Conservation (phyloP, 768 basidiomycete genomes). For the Lactarius tabidus region DNA sequence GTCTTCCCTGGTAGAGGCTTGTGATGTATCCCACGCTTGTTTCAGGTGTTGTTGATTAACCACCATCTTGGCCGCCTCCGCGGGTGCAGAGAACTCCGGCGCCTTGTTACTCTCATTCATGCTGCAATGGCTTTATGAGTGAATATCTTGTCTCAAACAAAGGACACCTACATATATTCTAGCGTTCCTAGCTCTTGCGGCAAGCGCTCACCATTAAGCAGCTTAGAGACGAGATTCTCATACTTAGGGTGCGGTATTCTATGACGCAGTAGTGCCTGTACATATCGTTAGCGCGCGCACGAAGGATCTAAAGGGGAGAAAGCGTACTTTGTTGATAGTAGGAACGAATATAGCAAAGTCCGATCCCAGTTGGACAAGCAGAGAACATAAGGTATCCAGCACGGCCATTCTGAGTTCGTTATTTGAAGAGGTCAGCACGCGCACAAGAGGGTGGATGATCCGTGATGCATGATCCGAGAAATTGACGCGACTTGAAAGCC, state of each 20-base stretch:
- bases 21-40: constrained; percentile 90
- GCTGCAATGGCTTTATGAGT: constrained; percentile 30
- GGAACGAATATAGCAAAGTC: constrained; percentile 98
- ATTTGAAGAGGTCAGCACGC: constrained; percentile 69
- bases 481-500: constrained; percentile 87
- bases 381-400: constrained; percentile 89
- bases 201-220: constrained; percentile 87
- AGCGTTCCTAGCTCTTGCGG: constrained; percentile 78
- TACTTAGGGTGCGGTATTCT: constrained; percentile 79
- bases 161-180: constrained; percentile 54
- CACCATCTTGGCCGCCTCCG: constrained; percentile 79
- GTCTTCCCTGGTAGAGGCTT: constrained; percentile 72
- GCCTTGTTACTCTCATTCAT: constrained; percentile 56
- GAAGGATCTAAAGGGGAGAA: background rate
- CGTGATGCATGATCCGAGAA: constrained; percentile 97
- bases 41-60: constrained; percentile 98
- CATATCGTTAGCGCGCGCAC: constrained; percentile 11
- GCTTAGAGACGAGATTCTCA: constrained; percentile 81
- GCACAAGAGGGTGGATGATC: constrained; percentile 91
- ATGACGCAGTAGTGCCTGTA: constrained; percentile 69
- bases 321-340: constrained; percentile 85
- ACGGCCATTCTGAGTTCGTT: constrained; percentile 82
- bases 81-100: constrained; percentile 72
- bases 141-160: background rate
- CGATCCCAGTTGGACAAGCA: constrained; percentile 89